A percentile compares a stretch with the other conserved stretches of the same genome.
phyloP scores from a whole-genome alignment of 2,329 filamentous ascomycete genomes.

The Colletotrichum tabaci region DNA sequence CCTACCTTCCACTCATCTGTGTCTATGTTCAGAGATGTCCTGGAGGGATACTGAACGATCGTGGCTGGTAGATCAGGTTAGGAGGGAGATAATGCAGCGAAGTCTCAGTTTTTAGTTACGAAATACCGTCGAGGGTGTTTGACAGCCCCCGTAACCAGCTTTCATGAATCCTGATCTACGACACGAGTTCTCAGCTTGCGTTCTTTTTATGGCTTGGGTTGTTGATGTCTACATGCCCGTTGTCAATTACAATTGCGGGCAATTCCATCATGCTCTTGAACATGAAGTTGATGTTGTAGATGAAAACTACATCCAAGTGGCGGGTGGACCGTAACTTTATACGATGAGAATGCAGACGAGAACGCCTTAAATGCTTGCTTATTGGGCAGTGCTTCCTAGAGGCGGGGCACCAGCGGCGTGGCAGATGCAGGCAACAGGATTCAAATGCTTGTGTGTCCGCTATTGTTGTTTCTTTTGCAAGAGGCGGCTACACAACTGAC shows the following conservation, averaged over 20 bases:
- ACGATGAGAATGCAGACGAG: not conserved
- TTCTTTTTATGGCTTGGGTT: not conserved
- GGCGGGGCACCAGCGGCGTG: not conserved
- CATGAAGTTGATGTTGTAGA: not conserved
- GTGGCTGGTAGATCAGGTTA: not conserved
- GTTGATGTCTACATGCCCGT: not conserved
- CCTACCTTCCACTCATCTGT: slow-evolving; percentile 13
- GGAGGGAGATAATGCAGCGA: not conserved
- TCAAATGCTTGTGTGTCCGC: not conserved
- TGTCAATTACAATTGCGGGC: not conserved
- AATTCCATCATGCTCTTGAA: not conserved
- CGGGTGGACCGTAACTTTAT: not conserved
- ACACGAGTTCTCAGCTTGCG: not conserved
- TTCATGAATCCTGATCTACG: slow-evolving; percentile 18
- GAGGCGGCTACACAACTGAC: not conserved
- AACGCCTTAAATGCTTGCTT: not conserved
- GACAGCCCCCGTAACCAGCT: slow-evolving; percentile 18
- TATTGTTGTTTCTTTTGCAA: not conserved
- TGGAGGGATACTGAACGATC: slow-evolving; percentile 17
- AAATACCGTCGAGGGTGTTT: slow-evolving; percentile 10
- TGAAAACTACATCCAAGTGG: not conserved
- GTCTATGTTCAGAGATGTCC: not conserved
- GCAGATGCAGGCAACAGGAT: not conserved
- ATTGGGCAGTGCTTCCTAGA: not conserved
- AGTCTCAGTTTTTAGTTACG: not conserved